A percentile compares a stretch with the other conserved stretches of the same genome.
Conservation (phyloP, 208 protist genomes). For the Trypanosoma theileri region DNA sequence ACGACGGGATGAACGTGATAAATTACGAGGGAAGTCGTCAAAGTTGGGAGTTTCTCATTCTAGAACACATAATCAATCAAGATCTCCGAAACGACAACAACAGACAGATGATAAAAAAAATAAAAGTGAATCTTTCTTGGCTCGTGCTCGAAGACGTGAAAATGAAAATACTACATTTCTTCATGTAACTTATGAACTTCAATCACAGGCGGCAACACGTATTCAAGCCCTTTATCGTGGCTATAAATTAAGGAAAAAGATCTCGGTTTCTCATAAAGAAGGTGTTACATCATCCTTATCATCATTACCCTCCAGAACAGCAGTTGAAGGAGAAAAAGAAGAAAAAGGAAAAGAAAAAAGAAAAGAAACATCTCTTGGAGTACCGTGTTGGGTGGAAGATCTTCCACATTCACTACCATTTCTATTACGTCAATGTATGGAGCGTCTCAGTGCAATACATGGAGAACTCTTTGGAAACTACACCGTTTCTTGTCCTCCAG, state of each 20-base stretch:
- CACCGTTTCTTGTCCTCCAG: conserved; percentile 17
- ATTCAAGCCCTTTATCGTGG: conserved; percentile 75
- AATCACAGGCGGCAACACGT: conserved; percentile 44
- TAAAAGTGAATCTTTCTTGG: conserved; percentile 15
- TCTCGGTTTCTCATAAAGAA: too few species aligned
- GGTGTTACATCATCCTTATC: not conserved
- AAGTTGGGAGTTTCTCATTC: not conserved
- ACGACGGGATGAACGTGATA: conserved; percentile 42
- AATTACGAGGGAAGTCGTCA: conserved; percentile 7
- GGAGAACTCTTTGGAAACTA: conserved; percentile 70
- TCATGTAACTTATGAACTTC: conserved; percentile 43
- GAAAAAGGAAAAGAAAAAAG: not conserved
- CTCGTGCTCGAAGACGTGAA: conserved; percentile 39
- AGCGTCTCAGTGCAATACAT: conserved; percentile 33
- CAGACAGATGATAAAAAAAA: conserved; percentile 1
- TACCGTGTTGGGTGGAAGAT: conserved; percentile 14
- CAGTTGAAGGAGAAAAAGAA: not conserved
- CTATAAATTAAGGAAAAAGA: conserved; percentile 22
- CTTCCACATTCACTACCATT: conserved; percentile 29
- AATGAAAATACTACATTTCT: conserved; percentile 74
- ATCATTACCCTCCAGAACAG: not conserved
- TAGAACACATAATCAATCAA: not conserved
- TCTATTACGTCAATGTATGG: conserved; percentile 31
- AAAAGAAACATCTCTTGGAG: not conserved
- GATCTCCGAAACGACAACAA: not conserved